Conservation (phyloP, 768 basidiomycete species). For the Floccularia luteovirens region DNA sequence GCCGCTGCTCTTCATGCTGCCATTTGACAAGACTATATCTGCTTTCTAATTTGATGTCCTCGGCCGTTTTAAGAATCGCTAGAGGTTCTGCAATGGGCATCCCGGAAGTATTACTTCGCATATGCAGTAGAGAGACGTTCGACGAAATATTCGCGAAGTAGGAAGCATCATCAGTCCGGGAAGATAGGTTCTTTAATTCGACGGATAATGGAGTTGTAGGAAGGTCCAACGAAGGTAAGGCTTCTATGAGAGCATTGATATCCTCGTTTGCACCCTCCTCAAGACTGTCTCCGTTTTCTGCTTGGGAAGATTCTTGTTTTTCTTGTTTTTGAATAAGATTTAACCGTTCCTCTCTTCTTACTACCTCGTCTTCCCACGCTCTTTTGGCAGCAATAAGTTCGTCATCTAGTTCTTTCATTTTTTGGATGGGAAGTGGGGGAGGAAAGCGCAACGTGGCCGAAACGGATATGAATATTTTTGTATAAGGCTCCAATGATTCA, state of each 20-base stretch:
- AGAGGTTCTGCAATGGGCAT: constrained; percentile 16
- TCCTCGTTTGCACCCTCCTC: too few relatives aligned
- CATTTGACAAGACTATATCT: constrained; percentile 61
- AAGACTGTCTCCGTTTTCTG: constrained; percentile 20
- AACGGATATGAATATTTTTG: constrained; percentile 84
- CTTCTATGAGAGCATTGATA: constrained; percentile 64
- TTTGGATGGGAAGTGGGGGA: constrained; percentile 81
- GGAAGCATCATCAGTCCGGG: constrained; percentile 20
- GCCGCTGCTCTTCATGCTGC: constrained; percentile 80
- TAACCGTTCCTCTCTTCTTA: constrained; percentile 64
- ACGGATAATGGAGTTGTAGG: constrained; percentile 26
- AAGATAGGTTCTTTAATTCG: constrained; percentile 14
- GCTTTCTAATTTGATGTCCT: constrained; percentile 74
- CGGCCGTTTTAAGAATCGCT: constrained; percentile 41
- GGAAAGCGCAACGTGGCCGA: constrained; percentile 90
- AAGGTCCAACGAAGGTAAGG: constrained; percentile 27
- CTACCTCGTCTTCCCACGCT: constrained; percentile 84
- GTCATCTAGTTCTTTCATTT: constrained; percentile 86
- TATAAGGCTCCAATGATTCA: constrained; percentile 77
- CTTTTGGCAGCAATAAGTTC: constrained; percentile 61
- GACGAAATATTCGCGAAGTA: constrained; percentile 20
- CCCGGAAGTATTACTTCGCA: constrained; percentile 11
- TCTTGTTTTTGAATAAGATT: constrained; percentile 35
- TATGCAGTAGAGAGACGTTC: constrained; percentile 6
- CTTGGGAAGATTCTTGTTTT: constrained; percentile 7